Base-by-base conservation (phyloP, 257 asterid species). In the Salvia hispanica region DNA sequence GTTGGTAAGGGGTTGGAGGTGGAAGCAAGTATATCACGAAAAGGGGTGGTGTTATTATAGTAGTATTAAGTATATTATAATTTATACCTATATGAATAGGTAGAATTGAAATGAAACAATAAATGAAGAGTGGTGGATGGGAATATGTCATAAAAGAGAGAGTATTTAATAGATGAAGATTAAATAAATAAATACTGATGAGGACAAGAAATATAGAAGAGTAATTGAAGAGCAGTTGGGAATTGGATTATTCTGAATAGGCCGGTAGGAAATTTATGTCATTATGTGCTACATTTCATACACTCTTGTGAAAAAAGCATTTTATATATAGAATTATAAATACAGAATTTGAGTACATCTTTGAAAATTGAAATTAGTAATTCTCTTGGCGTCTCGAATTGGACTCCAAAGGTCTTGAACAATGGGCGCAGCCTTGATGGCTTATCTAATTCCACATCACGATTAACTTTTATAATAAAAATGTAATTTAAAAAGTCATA, bases 111-210 rank as follows among this genome's bases (percentile, higher is more conserved):
- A 15, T 44, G 43, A 42, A 61, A 16, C 9, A 18, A 42, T 61
- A 18, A 61, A 60, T 60, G 52, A 60, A 16, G 51, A 60, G 66
- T 40, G 68, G 76, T 66, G 67, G 79, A 78, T 74, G 75, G 71
- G 69, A 74, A 56, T 28, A 16, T 56, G 69, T 66, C 72, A 65
- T 51, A 43, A 58, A 28, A 70, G 58, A 58, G 47, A 76, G 76
- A 62, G 53, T 57, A 73, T 65, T 47, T 39, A 52, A 42, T 33
- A 42, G 16, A 62, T 56, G 47, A 36, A 34, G 39, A 47, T 42
- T 16, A 58, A 50, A 57, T 53, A 55, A 78, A 31, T 11, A 18
- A 9, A 9, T 9, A 9, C 43, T 7, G 62, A 21, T 43, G 55
- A 56, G 47, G 79, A 71, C 75, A 72, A 66, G 66, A 73, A 66